These are phyloP conservation scores for Aspergillus saccharolyticus DNA, from an alignment of 495 filamentous ascomycete species.

Conservation along the genomic window DNA sequence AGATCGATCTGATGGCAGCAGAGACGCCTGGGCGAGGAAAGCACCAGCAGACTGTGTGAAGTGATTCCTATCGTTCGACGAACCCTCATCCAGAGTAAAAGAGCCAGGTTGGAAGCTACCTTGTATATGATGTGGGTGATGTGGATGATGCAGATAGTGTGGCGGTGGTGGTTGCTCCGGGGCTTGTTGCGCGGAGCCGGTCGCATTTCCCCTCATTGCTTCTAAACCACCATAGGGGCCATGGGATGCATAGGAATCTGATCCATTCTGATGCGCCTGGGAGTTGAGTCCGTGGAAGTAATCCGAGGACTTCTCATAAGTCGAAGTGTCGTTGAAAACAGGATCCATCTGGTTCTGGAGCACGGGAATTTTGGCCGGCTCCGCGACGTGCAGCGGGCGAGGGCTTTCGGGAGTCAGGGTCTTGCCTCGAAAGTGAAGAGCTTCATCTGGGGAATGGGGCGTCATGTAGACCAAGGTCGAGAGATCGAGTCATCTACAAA, in stretches of 20 bases:
- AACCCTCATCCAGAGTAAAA: slow-evolving; percentile 14
- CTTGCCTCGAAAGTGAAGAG: slow-evolving; percentile 62
- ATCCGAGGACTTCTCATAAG: slow-evolving; percentile 35
- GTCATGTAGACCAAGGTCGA: slow-evolving; percentile 51
- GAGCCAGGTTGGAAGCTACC: slow-evolving; percentile 26
- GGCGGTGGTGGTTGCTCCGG: slow-evolving; percentile 14
- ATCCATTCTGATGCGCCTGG: slow-evolving; percentile 7
- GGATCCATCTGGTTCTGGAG: slow-evolving; percentile 71
- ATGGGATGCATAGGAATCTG: slow-evolving; percentile 2
- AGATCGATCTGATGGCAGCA: slow-evolving; percentile 6
- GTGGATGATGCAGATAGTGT: slow-evolving; percentile 4
- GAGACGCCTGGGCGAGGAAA: slow-evolving; percentile 15
- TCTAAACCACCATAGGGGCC: slow-evolving; percentile 20
- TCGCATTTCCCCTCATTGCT: slow-evolving; percentile 14
- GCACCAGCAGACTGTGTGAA: slow-evolving; percentile 17
- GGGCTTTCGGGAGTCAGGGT: slow-evolving; percentile 68
- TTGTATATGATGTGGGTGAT: slow-evolving; percentile 16
- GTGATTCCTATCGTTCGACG: slow-evolving; percentile 15
- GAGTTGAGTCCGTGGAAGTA: slow-evolving; percentile 8
- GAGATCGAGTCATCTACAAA: slow-evolving; percentile 42
- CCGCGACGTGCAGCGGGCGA: slow-evolving; percentile 63
- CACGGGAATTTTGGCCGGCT: slow-evolving; percentile 65
- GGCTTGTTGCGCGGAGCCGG: slow-evolving; percentile 21
- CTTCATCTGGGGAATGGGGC: slow-evolving; percentile 57
- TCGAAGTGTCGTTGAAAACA: slow-evolving; percentile 62